These are phyloP conservation scores for Annulohypoxylon moriforme DNA, from an alignment of 495 filamentous ascomycete species.

Conservation along the genomic window DNA sequence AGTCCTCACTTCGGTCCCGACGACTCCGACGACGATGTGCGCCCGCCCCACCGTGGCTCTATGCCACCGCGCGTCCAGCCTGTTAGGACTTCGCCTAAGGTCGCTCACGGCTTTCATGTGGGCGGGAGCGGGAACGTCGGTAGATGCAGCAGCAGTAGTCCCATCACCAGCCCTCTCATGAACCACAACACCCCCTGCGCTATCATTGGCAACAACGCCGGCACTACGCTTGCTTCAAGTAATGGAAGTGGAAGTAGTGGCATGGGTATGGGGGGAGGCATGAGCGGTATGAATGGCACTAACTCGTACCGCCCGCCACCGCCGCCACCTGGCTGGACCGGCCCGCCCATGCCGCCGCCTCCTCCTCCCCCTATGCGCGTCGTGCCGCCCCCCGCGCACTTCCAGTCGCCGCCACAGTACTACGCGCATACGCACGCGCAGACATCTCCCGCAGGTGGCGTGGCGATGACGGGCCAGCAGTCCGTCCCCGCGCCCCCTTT, in stretches of 20 bases:
- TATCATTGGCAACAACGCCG: neutral
- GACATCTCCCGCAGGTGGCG: neutral
- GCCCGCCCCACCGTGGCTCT: too few relatives aligned
- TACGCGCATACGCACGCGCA: neutral
- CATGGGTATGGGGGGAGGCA: neutral
- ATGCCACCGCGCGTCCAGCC: slow-evolving; percentile 3
- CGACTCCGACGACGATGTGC: slow-evolving; percentile 19
- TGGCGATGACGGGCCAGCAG: neutral
- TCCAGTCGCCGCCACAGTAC: slow-evolving; percentile 12
- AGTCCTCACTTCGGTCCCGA: neutral
- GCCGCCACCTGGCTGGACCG: slow-evolving; percentile 25
- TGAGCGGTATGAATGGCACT: neutral
- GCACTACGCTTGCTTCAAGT: too few relatives aligned
- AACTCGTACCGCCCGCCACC: slow-evolving; percentile 29
- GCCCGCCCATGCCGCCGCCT: slow-evolving; percentile 22
- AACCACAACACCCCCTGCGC: too few relatives aligned
- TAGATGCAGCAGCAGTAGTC: neutral
- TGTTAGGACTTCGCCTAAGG: neutral
- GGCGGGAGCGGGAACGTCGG: neutral
- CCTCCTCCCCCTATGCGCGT: slow-evolving; percentile 23
- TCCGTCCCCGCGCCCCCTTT: neutral
- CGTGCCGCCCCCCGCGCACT: neutral
- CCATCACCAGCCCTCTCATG: neutral
- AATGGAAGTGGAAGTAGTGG: neutral
- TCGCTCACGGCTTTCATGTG: neutral